These are phyloP conservation scores for Zelopaecilomyces penicillatus DNA, from an alignment of 2,329 filamentous ascomycete species.

Conservation along the genomic window DNA sequence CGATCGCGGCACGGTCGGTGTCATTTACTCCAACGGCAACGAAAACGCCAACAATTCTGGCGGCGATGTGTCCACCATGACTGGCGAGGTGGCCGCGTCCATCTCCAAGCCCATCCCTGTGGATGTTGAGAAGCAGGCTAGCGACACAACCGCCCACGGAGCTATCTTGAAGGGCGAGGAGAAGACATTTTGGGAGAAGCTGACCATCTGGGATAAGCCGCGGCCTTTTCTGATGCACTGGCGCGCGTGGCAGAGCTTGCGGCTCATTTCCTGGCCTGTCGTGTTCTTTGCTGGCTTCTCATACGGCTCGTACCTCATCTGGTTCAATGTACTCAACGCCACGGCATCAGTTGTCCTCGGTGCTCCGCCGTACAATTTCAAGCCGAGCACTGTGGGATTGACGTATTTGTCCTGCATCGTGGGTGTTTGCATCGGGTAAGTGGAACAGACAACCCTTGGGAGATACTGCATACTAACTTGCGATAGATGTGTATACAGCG, in stretches of 20 bases:
- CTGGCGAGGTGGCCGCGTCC: not conserved
- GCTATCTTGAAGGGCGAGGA: constrained; percentile 1
- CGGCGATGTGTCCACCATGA: constrained; percentile 3
- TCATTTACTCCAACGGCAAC: not conserved
- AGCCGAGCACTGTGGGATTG: constrained; percentile 29
- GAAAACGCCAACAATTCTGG: not conserved
- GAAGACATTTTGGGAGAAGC: constrained; percentile 35
- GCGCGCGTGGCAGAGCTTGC: constrained; percentile 27
- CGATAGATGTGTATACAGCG: constrained; percentile 10
- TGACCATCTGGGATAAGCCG: constrained; percentile 23
- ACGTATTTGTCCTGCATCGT: constrained; percentile 29
- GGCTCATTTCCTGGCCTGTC: constrained; percentile 31
- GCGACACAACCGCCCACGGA: not conserved
- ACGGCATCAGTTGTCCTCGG: constrained; percentile 33
- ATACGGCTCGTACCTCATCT: constrained; percentile 34
- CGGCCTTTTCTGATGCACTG: constrained; percentile 32
- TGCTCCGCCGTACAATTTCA: constrained; percentile 29
- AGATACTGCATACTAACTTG: not conserved
- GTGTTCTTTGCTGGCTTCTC: constrained; percentile 35
- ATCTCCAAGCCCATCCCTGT: not conserved
- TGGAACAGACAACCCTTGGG: not conserved
- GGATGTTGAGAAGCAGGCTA: not conserved
- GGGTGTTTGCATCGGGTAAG: constrained; percentile 23
- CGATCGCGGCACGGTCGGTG: constrained; percentile 19
- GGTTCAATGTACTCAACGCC: constrained; percentile 36